Evolutionary conservation across 2,329 filamentous ascomycete genomes (phyloP).

Genomic region (Leptographium galeiforme): DNA sequence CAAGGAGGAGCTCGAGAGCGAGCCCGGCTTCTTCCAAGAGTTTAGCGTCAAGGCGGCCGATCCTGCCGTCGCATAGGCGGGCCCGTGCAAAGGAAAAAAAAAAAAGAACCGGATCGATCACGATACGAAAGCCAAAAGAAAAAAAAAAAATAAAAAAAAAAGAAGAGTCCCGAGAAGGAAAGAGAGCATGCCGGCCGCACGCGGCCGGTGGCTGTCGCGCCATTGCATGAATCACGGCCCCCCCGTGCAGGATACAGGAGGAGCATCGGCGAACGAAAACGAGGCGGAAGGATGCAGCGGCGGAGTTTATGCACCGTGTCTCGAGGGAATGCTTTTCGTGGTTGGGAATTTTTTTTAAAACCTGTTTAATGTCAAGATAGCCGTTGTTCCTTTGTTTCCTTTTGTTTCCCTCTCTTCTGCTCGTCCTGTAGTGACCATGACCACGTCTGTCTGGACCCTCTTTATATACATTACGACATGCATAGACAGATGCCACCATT

Average conservation of each 20-base stretch:
- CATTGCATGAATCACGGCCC: not conserved
- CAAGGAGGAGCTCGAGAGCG: slow-evolving; percentile 80
- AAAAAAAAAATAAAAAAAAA: not conserved
- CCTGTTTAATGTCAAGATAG: not conserved
- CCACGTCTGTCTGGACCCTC: no score
- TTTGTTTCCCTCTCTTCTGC: not conserved
- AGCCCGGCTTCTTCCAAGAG: slow-evolving; percentile 68
- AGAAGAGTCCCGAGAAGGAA: not conserved
- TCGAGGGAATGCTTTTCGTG: not conserved
- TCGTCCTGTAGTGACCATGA: no score
- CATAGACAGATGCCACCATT: not conserved
- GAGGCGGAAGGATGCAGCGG: not conserved
- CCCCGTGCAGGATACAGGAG: not conserved
- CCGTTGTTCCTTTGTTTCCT: not conserved
- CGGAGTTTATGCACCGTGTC: not conserved
- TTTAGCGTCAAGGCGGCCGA: slow-evolving; percentile 44
- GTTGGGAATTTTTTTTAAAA: not conserved
- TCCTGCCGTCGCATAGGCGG: slow-evolving; percentile 12
- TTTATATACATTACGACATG: not conserved
- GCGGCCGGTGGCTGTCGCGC: not conserved
- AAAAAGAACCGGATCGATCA: not conserved
- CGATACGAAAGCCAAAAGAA: not conserved
- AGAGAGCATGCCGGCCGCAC: not conserved
- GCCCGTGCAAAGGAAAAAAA: not conserved
- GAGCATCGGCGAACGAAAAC: not conserved